Base-by-base conservation (phyloP, 345 rosid genomes). In the Erodium maritimum region DNA sequence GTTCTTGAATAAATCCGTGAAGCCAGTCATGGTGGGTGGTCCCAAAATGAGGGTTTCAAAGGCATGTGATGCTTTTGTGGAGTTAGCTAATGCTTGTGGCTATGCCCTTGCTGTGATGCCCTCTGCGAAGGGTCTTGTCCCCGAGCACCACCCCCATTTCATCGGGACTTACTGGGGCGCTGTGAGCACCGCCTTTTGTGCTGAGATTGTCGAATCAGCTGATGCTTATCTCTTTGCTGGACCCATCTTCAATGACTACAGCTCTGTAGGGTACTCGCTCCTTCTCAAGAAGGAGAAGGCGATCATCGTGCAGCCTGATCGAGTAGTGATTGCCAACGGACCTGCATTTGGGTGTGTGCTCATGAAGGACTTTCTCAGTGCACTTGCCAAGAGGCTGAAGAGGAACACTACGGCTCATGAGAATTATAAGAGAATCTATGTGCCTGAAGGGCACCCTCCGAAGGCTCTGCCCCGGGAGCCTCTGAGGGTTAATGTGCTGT, bases 281-380 rank as follows among this genome's bases (percentile, higher is more conserved):
- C 95, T 87, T 55, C 80, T 84, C 65, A 84, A 82, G 83, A 87
- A 79, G 59, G 95, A 87, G 88, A 87, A 87, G 81, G 86, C 88
- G 0, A 77, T 87, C 33, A 76, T 87, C 0, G 72, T 84, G 71
- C 83, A 87, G 77, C 95, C 88, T 45, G 90, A 82, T 19, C 72
- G 85, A 1, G 90, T 84, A 13, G 76, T 80, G 65, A 65, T 82
- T 11, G 90, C 55, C 0, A 82, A 84, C 59, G 95, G 95, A 2
- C 91, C 95, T 17, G 71, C 90, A 14, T 87, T 87, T 61, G 90
- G 95, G 11, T 87, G 90, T 67, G 66, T 87, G 58, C 61, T 84
- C 68, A 87, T 84, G 95, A 87, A 79, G 68, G 90, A 87, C 69
- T 87, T 84, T 65, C 75, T 87, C 17, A 60, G 21, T 24, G 90